Evolutionary conservation across 352 stramenopile species (phyloP).

Genomic region (Phytophthora cajani): DNA sequence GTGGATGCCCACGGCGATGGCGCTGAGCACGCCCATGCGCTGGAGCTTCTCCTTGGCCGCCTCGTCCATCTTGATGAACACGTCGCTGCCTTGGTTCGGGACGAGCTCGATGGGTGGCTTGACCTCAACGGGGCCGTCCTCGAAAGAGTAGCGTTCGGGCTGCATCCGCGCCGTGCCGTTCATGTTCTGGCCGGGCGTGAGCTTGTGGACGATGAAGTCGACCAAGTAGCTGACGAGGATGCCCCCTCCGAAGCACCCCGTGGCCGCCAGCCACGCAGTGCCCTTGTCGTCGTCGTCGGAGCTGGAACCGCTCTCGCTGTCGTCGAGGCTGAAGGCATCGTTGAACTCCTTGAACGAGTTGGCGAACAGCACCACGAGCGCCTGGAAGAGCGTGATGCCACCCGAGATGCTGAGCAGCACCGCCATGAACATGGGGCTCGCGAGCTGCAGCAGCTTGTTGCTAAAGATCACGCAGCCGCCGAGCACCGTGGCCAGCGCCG

Average conservation of each 20-base stretch:
- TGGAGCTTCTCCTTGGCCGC: constrained; percentile 64
- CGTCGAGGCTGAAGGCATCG: constrained; percentile 37
- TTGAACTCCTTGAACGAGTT: constrained; percentile 49
- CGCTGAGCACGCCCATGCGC: constrained; percentile 91
- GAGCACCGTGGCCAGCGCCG: constrained; percentile 64
- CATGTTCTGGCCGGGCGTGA: constrained; percentile 46
- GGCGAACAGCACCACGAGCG: constrained; percentile 75
- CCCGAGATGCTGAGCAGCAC: constrained; percentile 69
- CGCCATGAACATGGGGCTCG: constrained; percentile 63
- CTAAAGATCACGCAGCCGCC: constrained; percentile 78
- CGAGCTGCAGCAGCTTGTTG: constrained; percentile 68
- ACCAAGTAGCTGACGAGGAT: constrained; percentile 69
- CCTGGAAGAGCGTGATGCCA: constrained; percentile 83
- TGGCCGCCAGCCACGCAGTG: constrained; percentile 80
- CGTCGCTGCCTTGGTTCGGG: constrained; percentile 47
- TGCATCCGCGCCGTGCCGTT: constrained; percentile 48
- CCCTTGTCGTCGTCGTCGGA: constrained; percentile 33
- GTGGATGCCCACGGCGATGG: constrained; percentile 94
- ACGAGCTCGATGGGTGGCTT: constrained; percentile 65
- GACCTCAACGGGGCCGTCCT: constrained; percentile 43
- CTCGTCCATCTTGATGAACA: constrained; percentile 57
- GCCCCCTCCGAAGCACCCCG: constrained; percentile 86
- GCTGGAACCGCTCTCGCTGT: constrained; percentile 19
- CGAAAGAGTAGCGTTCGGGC: constrained; percentile 36
- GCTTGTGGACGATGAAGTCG: constrained; percentile 54